Percentiles rank a stretch among this genome's conserved stretches.
Conservation (phyloP, 768 basidiomycete genomes). For the Ephemerocybe angulata region DNA sequence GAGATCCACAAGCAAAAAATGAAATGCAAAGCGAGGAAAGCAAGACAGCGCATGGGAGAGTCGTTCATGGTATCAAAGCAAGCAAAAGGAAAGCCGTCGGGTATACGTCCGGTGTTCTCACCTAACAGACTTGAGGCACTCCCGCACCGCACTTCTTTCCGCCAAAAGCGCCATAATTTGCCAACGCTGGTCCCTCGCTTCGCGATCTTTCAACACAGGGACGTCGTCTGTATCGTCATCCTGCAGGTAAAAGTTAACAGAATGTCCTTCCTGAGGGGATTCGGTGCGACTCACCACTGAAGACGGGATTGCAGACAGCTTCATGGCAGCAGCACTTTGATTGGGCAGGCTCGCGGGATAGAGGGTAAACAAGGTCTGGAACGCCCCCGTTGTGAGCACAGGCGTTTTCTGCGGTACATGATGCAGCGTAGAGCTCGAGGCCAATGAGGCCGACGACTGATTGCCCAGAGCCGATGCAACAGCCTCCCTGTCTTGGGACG, state of each 20-base stretch:
- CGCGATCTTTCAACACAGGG: conserved; percentile 54
- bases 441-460: conserved; percentile 16
- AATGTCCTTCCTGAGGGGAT: no score
- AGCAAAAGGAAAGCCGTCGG: background rate
- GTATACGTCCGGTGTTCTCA: conserved; percentile 4
- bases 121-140: conserved; percentile 33
- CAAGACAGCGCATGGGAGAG: background rate
- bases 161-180: conserved; percentile 73
- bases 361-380: conserved; percentile 74
- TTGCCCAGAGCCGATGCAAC: background rate
- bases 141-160: conserved; percentile 70
- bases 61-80: background rate
- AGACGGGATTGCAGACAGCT: conserved; percentile 43
- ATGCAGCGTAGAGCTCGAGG: conserved; percentile 17
- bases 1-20: background rate
- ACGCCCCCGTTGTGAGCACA: conserved; percentile 63
- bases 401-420: conserved; percentile 35
- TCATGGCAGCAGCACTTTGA: conserved; percentile 72
- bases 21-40: background rate
- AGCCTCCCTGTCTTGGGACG: conserved; percentile 5
- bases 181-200: conserved; percentile 68
- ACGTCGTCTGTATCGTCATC: conserved; percentile 53
- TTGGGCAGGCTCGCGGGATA: conserved; percentile 78
- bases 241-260: no score
- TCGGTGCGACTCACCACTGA: conserved; percentile 33